phyloP scores from a whole-genome alignment of 2,329 filamentous ascomycete genomes.

The Xylariaceae sp. region DNA sequence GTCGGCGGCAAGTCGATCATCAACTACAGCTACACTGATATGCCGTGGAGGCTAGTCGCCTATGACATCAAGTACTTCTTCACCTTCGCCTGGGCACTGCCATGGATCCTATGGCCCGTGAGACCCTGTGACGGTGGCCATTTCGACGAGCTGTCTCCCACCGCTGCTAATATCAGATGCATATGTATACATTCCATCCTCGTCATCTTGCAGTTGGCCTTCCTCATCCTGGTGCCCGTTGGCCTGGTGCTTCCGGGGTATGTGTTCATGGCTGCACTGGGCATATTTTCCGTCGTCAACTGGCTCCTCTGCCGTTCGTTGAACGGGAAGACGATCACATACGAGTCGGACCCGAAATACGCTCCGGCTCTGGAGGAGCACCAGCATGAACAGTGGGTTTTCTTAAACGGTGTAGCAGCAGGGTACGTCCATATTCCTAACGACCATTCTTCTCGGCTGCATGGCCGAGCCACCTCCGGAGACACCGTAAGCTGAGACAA shows the following conservation, averaged over 20 bases:
- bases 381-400: constrained; percentile 70
- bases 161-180: constrained; percentile 50
- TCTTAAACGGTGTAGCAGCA: constrained; percentile 66
- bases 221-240: constrained; percentile 55
- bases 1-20: constrained; percentile 52
- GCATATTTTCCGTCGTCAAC: constrained; percentile 46
- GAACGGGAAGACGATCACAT: constrained; percentile 48
- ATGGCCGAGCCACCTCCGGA: neutral
- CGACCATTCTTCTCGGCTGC: neutral
- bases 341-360: constrained; percentile 49
- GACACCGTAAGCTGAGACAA: constrained; percentile 11
- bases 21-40: constrained; percentile 57
- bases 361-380: constrained; percentile 45
- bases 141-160: constrained; percentile 61
- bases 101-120: constrained; percentile 57
- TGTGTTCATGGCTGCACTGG: constrained; percentile 38
- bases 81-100: constrained; percentile 50
- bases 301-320: constrained; percentile 46
- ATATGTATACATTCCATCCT: constrained; percentile 56
- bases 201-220: constrained; percentile 52
- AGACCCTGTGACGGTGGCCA: constrained; percentile 45
- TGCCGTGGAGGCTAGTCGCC: constrained; percentile 45
- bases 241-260: constrained; percentile 46
- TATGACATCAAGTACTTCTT: constrained; percentile 54
- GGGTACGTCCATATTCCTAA: constrained; percentile 40